Evolutionary conservation across 2,329 filamentous ascomycete genomes (phyloP), one percentile per base, ranked within the genome.

Genomic region (Penicillium concentricum): DNA sequence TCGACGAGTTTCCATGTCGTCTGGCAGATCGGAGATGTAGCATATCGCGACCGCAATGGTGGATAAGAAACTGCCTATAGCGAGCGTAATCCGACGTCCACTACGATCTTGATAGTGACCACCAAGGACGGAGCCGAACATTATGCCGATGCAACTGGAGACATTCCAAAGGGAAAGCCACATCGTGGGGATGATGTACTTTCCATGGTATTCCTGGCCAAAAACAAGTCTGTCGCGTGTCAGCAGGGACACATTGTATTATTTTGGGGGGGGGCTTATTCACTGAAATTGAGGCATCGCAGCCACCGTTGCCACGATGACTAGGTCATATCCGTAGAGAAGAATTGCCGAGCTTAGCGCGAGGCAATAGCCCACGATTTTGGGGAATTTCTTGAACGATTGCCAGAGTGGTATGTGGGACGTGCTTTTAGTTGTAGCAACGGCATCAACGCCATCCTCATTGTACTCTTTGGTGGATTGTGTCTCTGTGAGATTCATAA

Each of bases 111-210:
- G 72, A 26, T 75, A 69, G 51, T 66, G 68, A 7, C 76, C 77
- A 10, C 71, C 76, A 4, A 72, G 45, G 8, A 73, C 58, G 2
- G 75, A 65, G 1, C 76, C 76, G 15, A 71, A 34, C 60, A 75
- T 70, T 56, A 70, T 63, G 7, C 72, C 74, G 24, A 76, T 65
- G 1, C 74, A 74, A 43, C 73, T 72, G 3, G 72, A 64, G 8
- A 72, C 74, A 32, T 72, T 73, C 76, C 76, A 79, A 12, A 79
- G 65, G 0, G 75, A 72, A 4, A 78, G 68, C 77, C 77, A 79
- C 22, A 72, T 66, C 0, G 74, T 73, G 0, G 77, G 75, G 13
- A 76, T 67, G 8, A 71, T 76, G 48, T 66, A 69, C n/a, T 64
- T 57, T n/a, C 62, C 65, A 22, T 72, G 46, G 15, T 67, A 62